Conservation (phyloP, 2,329 filamentous ascomycete species). For the Talaromyces marneffei region DNA sequence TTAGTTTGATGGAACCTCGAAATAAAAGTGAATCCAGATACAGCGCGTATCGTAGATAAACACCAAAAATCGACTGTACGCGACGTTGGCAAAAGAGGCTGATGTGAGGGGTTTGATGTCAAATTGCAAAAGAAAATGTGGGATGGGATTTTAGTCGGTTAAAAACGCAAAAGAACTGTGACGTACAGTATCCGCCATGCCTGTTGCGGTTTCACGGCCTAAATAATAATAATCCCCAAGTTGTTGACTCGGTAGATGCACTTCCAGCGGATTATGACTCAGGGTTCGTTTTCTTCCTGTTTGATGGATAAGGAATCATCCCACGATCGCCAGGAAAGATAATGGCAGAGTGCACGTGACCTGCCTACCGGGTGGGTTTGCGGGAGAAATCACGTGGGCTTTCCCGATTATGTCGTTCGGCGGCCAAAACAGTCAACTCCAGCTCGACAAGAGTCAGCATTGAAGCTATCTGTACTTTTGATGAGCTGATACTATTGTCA, state of each 20-base stretch:
- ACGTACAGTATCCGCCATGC: constrained; percentile 41
- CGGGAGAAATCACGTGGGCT: constrained; percentile 6
- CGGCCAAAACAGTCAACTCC: neutral
- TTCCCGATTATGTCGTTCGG: constrained; percentile 7
- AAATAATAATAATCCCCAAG: neutral
- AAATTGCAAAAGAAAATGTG: constrained; percentile 30
- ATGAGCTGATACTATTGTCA: neutral
- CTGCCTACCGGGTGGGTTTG: neutral
- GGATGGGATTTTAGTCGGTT: constrained; percentile 30
- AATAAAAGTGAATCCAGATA: no score
- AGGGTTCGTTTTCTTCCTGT: neutral
- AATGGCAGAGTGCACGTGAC: constrained; percentile 3
- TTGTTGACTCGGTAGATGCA: neutral
- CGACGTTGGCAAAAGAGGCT: neutral
- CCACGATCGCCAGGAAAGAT: constrained; percentile 8
- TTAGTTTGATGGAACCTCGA: neutral
- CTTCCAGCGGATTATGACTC: neutral
- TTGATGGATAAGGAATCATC: constrained; percentile 10
- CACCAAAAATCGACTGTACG: neutral
- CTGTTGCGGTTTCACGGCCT: neutral
- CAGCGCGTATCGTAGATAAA: neutral
- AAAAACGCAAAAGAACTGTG: constrained; percentile 28
- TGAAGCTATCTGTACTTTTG: neutral
- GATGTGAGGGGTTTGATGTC: constrained; percentile 18
- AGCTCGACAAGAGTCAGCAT: neutral